Base-by-base conservation (phyloP, 805 yeast species). In the Blastobotrys muscicola region DNA sequence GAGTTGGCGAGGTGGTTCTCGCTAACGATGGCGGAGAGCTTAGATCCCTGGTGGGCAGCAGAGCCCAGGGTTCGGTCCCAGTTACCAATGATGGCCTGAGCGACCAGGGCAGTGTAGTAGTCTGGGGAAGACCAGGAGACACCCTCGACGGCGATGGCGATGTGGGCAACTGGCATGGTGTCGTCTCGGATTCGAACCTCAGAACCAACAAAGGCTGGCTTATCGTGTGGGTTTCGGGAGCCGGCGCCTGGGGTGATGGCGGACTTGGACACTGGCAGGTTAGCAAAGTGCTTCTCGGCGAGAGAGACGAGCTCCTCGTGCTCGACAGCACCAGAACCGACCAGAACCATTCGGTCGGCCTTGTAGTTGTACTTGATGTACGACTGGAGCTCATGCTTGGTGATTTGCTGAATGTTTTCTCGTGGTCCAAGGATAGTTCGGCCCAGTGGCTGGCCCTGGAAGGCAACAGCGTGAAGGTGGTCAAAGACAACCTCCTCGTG, bases 401-500 rank as follows among this genome's bases (percentile, higher is more conserved):
- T 71, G 51, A 92, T 85, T 32, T 87, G 76, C 60, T 76, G 76
- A 57, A 92, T 92, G 63, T 87, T 82, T 50, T 84, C 84, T 48
- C 87, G 75, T 13, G 99, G 97, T 0, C 99, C 99, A 47, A 92
- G 69, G 46, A 92, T 92, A 7, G 98, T 94, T 67, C 97, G 80
- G 23, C 99, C 99, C 49, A 92, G 71, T 39, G 95, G 94, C 65
- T 94, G 97, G 53, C 76, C 80, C 62, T 77, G 84, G 69, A 77
- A 92, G 8, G 94, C 87, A 30, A 87, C 85, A 38, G 94, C 87
- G 66, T 92, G 99, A 43, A 92, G 68, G 64, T 94, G 94, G 65
- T 92, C 99, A 63, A 92, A 92, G 8, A 92, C 94, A 32, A 92
- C 97, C 65, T 92, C 99, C 62, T 92, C 98, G 61, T 86, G 85